Conservation (phyloP, 2,329 filamentous ascomycete genomes). For the Parastagonospora nodorum region DNA sequence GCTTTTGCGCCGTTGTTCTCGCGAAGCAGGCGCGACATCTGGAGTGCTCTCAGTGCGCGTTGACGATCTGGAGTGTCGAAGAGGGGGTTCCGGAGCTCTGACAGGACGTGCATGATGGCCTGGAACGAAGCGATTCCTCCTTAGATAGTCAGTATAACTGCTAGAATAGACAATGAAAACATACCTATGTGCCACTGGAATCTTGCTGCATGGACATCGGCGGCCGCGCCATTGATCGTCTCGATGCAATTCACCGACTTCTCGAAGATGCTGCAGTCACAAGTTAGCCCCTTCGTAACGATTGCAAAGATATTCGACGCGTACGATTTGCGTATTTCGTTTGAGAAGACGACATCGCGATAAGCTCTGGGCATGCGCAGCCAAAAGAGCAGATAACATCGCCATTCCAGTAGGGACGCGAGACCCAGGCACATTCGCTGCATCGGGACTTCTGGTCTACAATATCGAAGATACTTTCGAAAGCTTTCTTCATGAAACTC, state of each 20-base stretch:
- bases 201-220: slow-evolving; percentile 42
- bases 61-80: slow-evolving; percentile 43
- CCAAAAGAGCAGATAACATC: slow-evolving; percentile 47
- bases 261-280: slow-evolving; percentile 40
- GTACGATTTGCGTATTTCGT: slow-evolving; percentile 42
- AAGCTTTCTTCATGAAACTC: slow-evolving; percentile 42
- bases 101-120: slow-evolving; percentile 47
- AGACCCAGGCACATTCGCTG: slow-evolving; percentile 40
- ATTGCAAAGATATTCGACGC: slow-evolving; percentile 6
- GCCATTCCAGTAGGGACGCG: slow-evolving; percentile 43
- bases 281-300: background rate
- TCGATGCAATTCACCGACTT: slow-evolving; percentile 47
- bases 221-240: slow-evolving; percentile 40
- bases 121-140: slow-evolving; percentile 43
- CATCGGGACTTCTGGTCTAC: slow-evolving; percentile 37
- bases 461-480: slow-evolving; percentile 38
- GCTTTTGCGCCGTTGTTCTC: slow-evolving; percentile 43
- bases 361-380: slow-evolving; percentile 45
- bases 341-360: slow-evolving; percentile 43
- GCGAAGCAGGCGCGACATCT: slow-evolving; percentile 37
- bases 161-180: background rate
- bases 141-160: slow-evolving; percentile 14
- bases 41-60: slow-evolving; percentile 41
- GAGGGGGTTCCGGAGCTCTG: slow-evolving; percentile 44
- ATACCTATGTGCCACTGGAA: slow-evolving; percentile 48